Base-by-base conservation (phyloP, 495 filamentous ascomycete species). In the Aspergillus ostianus region DNA sequence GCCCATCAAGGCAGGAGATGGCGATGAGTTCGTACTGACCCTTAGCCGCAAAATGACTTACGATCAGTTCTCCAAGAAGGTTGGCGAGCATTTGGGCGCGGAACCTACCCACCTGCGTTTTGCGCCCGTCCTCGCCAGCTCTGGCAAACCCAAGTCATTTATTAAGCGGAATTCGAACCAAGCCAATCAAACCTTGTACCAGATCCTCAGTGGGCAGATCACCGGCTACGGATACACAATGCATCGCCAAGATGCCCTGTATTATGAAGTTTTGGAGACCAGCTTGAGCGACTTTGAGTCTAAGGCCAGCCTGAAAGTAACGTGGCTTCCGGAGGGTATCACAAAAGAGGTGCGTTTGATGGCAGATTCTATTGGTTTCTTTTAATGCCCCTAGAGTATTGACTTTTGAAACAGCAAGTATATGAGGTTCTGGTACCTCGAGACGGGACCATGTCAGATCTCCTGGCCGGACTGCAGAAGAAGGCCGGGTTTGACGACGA, bases 211-310 rank as follows among this genome's bases (percentile, higher is more conserved):
- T 56, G 85, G 89, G 17, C 78, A 85, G 26, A 87, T 88, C 59
- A 76, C 77, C 60, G 78, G 76, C 23, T 88, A 87, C 70, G 72
- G 76, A 55, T 89, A 82, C 59, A 83, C 80, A 65, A 86, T 85
- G 67, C 90, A 91, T 64, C 81, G 86, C 36, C 66, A 80, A 27
- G 92, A 97, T 72, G 83, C 86, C 9, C 75, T 99, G 29, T 97
- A 85, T 70, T 98, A 91, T 62, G 94, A 99, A 71, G 82, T 97
- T 17, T 77, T 99, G 29, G 94, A 99, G 50, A 92, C 96, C 76
- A 96, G 90, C 59, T 76, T 99, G 51, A 91, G 89, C 52, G 95
- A 99, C 69, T 80, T 92, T 41, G 95, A 99, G 64, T 93, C 88
- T 29, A 93, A 94, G 76, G 97, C 93, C 72, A 81, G 71, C 56